Base-by-base conservation (phyloP, 2,329 filamentous ascomycete species). In the Ophiocordyceps camponoti-saundersi region DNA sequence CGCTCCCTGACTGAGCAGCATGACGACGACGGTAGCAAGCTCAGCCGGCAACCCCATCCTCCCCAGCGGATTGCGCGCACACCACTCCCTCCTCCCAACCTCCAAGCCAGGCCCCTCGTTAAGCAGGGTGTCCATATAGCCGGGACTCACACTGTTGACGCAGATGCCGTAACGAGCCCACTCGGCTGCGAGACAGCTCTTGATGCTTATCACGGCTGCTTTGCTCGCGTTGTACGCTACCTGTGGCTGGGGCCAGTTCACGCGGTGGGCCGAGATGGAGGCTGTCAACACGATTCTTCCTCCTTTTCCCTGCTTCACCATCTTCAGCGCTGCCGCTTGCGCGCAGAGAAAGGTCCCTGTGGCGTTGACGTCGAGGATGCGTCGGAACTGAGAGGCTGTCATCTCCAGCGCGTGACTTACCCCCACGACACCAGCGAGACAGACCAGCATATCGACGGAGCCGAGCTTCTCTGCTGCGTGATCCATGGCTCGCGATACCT, bases 81-180 rank as follows among this genome's bases (percentile, higher is more conserved):
- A 66, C 80, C 80, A 85, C 2, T 70, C 66, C 29, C 63, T 63
- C 48, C 74, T 65, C 36, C 71, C 70, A 36, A 67, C 65, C 12
- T 68, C 68, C 44, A 85, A 58, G 1, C 73, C 75, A 8, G 72
- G 69, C 0, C 80, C 79, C 49, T 78, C 78, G 55, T 86, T 88
- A 44, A 88, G 61, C 13, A 85, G 74, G 0, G 82, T 86, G 55
- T 85, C 82, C 77, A 87, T 85, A 54, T 88, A 88, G 0, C 83
- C 83, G 0, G 84, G 84, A 39, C 72, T 78, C 42, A 89, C 69
- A 18, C 69, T 75, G 53, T 89, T 88, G 6, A 83, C 78, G 3
- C 80, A 64, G 50, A 89, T 84, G 0, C 84, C 83, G 57, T 80
- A 72, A 1, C 67, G 62, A 1, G 79, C 79, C 83, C 82, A 88